Evolutionary conservation across 2,329 filamentous ascomycete genomes (phyloP), one percentile per base, ranked within the genome.

Genomic region (Penicillium sp.): DNA sequence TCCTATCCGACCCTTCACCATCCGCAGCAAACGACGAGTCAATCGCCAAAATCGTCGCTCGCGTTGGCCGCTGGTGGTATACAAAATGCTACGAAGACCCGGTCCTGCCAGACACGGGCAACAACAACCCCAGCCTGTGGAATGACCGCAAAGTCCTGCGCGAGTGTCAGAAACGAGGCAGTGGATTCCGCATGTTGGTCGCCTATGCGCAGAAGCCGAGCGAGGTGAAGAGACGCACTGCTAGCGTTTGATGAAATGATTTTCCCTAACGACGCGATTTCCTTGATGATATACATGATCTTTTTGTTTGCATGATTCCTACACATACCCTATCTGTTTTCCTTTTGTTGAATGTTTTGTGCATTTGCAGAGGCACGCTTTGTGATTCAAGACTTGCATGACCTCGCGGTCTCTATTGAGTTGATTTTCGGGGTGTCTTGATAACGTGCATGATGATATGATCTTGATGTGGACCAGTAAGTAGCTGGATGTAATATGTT

Each of bases 41-140:
- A 57, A 95, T 97, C 64, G 89, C 89, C 12, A 91, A 89, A 64
- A 95, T 95, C 78, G 90, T 97, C 20, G 87, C 90, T 13, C 86
- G 84, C 55, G 92, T 97, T 9, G 92, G 90, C 1, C 81, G 93
- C 38, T 97, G 92, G 89, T 98, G 93, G 93, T 97, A 95, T 71
- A 88, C 83, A 8, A 83, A 87, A 45, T 96, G 92, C 75, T 97
- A 96, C 67, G 92, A 96, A 71, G 82, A 80, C 49, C 78, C 80
- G 4, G 76, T 84, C 7, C 69, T 81, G 51, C 66, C 70, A 1
- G 71, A 78, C 51, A 47, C 43, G 2, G 67, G 74, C 43, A 66
- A 76, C 43, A 72, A 75, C 42, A 73, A 75, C 40, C 81, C 71
- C 52, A 86, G 87, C 66, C 88, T 97, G 58, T 97, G 91, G 86